Base-by-base conservation (phyloP, 805 yeast genomes). In the Yarrowia sp. region DNA sequence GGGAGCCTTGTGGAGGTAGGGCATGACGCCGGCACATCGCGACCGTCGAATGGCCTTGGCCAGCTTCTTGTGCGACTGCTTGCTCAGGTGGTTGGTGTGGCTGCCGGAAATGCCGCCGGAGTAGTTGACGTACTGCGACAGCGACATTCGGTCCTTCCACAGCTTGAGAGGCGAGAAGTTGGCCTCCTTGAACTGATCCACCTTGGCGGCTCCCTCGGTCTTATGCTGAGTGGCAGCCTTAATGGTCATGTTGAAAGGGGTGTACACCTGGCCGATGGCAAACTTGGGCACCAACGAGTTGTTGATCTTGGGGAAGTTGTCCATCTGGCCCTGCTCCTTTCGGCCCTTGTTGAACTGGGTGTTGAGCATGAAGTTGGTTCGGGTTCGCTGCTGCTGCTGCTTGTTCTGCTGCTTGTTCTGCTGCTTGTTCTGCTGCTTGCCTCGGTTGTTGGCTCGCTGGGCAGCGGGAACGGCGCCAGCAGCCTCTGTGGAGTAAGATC, bases 101-200 rank as follows among this genome's bases (percentile, higher is more conserved):
- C 94, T 84, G 20, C 92, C 90, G 65, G 87, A 79, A 52, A 92
- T 91, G 73, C 86, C 87, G 17, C 98, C 98, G 7, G 91, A 86
- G 20, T 87, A 77, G 9, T 90, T 81, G 67, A 92, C 75, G 74
- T 85, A 92, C 53, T 83, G 80, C 0, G 92, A 86, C 68, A 93
- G 81, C 15, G 86, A 78, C 69, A 82, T 86, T 7, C 97, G 96
- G 76, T 88, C 85, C 70, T 71, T 72, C 74, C 74, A 71, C 44
- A 71, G 50, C 43, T 68, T 67, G 66, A 70, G 40, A 36, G 72
- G 74, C 47, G 69, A 73, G 38, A 73, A 69, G 39, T 69, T 70
- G 63, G 72, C 74, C 39, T 82, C 70, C 76, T 80, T 69, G 47
- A 71, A 68, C 17, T 53, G 56, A 64, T 69, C 71, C 38, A 65